These are phyloP conservation scores for Hypoxylon subgilvum DNA, from an alignment of 495 filamentous ascomycete species.

Conservation along the genomic window DNA sequence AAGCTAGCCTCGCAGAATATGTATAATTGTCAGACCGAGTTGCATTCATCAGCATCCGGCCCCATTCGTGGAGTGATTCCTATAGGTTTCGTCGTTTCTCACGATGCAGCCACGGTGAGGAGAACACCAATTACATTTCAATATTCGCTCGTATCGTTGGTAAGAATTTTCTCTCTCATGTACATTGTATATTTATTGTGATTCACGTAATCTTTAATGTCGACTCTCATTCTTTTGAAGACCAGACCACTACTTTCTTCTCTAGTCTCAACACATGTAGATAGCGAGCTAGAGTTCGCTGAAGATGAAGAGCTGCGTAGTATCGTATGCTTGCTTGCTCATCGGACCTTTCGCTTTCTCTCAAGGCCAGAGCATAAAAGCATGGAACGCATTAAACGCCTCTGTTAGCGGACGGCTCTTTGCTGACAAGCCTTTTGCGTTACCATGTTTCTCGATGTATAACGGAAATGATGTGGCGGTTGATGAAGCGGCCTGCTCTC, in stretches of 20 bases:
- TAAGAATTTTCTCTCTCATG: neutral
- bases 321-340: neutral
- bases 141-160: neutral
- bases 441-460: constrained; percentile 46
- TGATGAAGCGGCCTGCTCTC: constrained; percentile 39
- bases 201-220: no score
- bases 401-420: constrained; percentile 35
- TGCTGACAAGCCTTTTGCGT: constrained; percentile 27
- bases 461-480: constrained; percentile 36
- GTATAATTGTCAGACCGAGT: neutral
- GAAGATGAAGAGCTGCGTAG: neutral
- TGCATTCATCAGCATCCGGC: neutral
- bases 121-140: no score
- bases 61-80: neutral
- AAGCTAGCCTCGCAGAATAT: neutral
- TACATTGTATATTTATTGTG: no score
- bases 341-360: neutral
- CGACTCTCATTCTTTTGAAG: no score
- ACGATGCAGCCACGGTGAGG: neutral
- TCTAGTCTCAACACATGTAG: no score
- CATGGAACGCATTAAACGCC: constrained; percentile 31
- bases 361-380: constrained; percentile 1
- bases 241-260: no score
- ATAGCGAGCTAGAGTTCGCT: neutral
- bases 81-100: neutral